Evolutionary conservation across 352 stramenopile genomes (phyloP).

Genomic region (Globisporangium orthogonon): DNA sequence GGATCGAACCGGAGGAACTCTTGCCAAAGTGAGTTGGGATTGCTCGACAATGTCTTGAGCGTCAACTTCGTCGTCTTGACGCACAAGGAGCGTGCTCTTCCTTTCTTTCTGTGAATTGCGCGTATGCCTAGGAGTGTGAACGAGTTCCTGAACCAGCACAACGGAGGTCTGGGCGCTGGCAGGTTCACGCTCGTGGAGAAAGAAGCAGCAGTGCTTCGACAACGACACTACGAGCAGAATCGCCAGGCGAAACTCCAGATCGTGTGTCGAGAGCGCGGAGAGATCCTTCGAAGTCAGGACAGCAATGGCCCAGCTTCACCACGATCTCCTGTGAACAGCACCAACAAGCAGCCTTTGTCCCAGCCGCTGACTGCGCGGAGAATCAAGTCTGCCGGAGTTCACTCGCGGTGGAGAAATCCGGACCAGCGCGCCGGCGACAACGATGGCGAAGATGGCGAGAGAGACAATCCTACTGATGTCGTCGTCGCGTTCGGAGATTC

Average conservation of each 20-base stretch:
- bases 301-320: neutral
- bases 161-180: slow-evolving; percentile 7
- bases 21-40: slow-evolving; percentile 29
- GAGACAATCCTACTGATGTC: neutral
- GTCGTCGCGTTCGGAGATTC: slow-evolving; percentile 23
- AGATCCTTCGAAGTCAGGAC: slow-evolving; percentile 5
- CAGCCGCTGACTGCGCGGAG: slow-evolving; percentile 10
- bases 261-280: slow-evolving; percentile 45
- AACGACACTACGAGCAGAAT: slow-evolving; percentile 64
- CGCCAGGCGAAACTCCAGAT: slow-evolving; percentile 56
- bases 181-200: slow-evolving; percentile 72
- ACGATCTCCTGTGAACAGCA: neutral
- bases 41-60: neutral
- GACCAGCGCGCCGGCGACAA: slow-evolving; percentile 5
- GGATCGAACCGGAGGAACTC: slow-evolving; percentile 61
- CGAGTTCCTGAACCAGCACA: slow-evolving; percentile 43
- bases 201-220: slow-evolving; percentile 57
- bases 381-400: slow-evolving; percentile 2
- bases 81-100: too few species aligned
- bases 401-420: neutral
- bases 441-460: neutral
- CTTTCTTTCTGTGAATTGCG: neutral
- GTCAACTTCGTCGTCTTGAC: neutral
- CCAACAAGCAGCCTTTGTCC: neutral
- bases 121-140: slow-evolving; percentile 11